Conservation (phyloP, 352 stramenopile species). For the Phytopythium oedochilum region DNA sequence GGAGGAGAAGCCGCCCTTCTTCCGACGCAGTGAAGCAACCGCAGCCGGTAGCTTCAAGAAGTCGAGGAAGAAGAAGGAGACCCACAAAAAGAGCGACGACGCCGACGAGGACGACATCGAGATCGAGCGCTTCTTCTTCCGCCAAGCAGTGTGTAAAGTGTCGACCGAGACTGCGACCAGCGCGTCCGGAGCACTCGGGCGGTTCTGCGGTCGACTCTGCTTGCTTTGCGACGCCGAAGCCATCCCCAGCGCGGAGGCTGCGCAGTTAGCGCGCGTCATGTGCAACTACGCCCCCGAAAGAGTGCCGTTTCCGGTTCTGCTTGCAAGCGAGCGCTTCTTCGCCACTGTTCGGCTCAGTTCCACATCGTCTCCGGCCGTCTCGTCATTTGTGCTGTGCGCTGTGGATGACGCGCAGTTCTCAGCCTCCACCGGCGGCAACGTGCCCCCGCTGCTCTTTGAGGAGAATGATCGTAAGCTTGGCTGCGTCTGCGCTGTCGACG, state of each 20-base stretch:
- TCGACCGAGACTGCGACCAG: conserved; percentile 25
- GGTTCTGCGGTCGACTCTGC: conserved; percentile 43
- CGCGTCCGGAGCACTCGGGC: conserved; percentile 41
- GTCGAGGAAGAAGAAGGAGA: neutral
- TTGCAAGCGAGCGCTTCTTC: conserved; percentile 51
- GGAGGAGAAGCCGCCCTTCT: conserved; percentile 40
- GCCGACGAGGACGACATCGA: conserved; percentile 40
- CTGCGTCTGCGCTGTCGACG: conserved; percentile 14
- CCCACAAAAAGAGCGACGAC: neutral
- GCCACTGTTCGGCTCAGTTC: conserved; percentile 19
- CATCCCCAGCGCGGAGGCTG: conserved; percentile 28
- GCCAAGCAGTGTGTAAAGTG: conserved; percentile 58
- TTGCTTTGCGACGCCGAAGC: conserved; percentile 48
- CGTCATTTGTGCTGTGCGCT: conserved; percentile 48
- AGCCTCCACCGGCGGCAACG: conserved; percentile 31
- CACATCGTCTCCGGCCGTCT: conserved; percentile 1
- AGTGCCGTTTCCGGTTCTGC: conserved; percentile 40
- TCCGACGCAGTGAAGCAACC: conserved; percentile 18
- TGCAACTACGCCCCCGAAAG: conserved; percentile 48
- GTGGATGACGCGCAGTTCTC: conserved; percentile 50
- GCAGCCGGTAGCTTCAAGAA: neutral
- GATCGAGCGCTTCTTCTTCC: conserved; percentile 61
- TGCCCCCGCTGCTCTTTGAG: conserved; percentile 39
- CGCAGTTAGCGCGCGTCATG: conserved; percentile 30
- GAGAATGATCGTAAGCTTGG: conserved; percentile 60